A percentile compares a stretch with the other conserved stretches of the same genome.
phyloP scores from a whole-genome alignment of 345 rosid genomes.

The Tarenaya hassleriana region DNA sequence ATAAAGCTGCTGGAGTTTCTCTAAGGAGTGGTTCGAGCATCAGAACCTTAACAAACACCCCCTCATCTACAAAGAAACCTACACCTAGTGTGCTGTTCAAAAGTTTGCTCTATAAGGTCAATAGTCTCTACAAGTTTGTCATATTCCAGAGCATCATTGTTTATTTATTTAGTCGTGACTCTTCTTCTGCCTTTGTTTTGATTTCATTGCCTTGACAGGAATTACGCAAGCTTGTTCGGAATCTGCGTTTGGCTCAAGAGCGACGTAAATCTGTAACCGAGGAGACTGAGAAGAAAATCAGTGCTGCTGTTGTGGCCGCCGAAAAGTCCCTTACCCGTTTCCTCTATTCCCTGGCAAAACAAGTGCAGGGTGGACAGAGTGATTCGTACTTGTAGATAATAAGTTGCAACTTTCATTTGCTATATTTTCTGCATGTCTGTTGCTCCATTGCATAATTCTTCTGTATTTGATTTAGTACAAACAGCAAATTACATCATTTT shows the following conservation, averaged over 20 bases:
- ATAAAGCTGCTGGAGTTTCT: too few species aligned
- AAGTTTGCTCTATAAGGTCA: too few species aligned
- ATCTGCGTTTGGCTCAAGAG: constrained; percentile 47
- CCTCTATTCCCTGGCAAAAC: constrained; percentile 47
- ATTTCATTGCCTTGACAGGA: constrained; percentile 37
- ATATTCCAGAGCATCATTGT: background rate
- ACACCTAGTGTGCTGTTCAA: too few species aligned
- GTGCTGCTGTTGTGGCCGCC: constrained; percentile 33
- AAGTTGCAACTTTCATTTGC: too few species aligned
- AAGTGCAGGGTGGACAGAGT: constrained; percentile 26
- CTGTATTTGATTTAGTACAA: too few species aligned
- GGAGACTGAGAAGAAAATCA: constrained; percentile 36
- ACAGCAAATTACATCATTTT: too few species aligned
- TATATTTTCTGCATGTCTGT: too few species aligned
- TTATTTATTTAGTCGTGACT: background rate
- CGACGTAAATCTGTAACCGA: constrained; percentile 23
- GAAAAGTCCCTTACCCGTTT: constrained; percentile 52
- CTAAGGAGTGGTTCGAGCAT: too few species aligned
- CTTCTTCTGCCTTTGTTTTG: background rate
- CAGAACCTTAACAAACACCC: too few species aligned
- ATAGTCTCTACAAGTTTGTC: too few species aligned
- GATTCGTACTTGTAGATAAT: constrained; percentile 16
- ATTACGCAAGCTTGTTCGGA: constrained; percentile 66
- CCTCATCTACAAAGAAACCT: too few species aligned
- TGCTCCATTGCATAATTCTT: too few species aligned